Conservation (phyloP, 352 stramenopile species). For the Globisporangium takayamanum region DNA sequence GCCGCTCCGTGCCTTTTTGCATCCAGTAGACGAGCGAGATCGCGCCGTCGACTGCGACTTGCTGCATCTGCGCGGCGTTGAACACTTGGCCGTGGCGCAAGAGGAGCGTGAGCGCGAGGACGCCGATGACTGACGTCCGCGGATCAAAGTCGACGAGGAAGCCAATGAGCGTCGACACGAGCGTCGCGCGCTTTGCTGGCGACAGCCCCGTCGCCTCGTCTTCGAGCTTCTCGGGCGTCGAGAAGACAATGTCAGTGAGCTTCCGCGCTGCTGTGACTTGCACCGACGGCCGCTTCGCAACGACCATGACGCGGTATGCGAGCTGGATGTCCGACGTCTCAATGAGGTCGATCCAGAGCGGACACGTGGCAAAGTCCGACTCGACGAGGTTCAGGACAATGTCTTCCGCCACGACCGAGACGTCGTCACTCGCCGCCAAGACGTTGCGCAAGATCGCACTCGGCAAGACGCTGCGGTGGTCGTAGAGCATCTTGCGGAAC, state of each 20-base stretch:
- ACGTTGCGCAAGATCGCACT: constrained; percentile 61
- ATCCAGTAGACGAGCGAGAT: constrained; percentile 79
- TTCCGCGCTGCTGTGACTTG: constrained; percentile 66
- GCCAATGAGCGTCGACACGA: constrained; percentile 62
- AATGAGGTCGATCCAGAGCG: constrained; percentile 73
- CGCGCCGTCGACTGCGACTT: constrained; percentile 58
- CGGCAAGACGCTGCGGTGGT: constrained; percentile 49
- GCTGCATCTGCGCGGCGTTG: constrained; percentile 57
- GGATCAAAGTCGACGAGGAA: constrained; percentile 72
- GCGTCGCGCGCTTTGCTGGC: constrained; percentile 37
- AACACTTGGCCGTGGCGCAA: constrained; percentile 55
- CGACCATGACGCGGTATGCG: constrained; percentile 54
- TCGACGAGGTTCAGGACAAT: constrained; percentile 73
- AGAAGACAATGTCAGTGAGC: constrained; percentile 72
- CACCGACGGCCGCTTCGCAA: constrained; percentile 43
- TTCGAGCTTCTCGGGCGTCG: constrained; percentile 41
- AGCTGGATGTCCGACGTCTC: constrained; percentile 51
- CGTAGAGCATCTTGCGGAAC: constrained; percentile 77
- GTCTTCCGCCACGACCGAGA: constrained; percentile 56
- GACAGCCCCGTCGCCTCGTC: constrained; percentile 45
- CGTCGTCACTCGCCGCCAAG: constrained; percentile 37
- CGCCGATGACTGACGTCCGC: constrained; percentile 63
- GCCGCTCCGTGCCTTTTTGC: constrained; percentile 73
- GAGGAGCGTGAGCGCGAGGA: constrained; percentile 60
- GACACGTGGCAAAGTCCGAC: constrained; percentile 76